Conservation (phyloP, 2,329 filamentous ascomycete genomes). For the Whalleya microplaca region DNA sequence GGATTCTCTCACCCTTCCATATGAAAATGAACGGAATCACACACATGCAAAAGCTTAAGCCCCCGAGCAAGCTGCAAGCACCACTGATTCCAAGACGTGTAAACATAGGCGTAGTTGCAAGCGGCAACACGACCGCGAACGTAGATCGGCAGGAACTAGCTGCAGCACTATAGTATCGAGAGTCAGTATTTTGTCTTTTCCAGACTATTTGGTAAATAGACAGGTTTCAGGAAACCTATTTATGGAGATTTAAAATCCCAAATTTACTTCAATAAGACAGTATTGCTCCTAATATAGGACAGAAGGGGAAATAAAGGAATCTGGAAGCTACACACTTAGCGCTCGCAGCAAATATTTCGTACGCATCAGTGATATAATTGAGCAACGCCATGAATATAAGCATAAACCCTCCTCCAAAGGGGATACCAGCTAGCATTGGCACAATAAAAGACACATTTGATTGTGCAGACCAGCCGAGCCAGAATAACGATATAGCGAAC, state of each 20-base stretch:
- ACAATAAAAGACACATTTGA: slow-evolving; percentile 53
- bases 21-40: slow-evolving; percentile 57
- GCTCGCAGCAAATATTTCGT: slow-evolving; percentile 64
- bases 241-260: too few species aligned
- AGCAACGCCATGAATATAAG: slow-evolving; percentile 65
- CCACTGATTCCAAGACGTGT: slow-evolving; percentile 49
- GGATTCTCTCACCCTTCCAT: slow-evolving; percentile 58
- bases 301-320: too few species aligned
- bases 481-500: slow-evolving; percentile 59
- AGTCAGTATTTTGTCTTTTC: too few species aligned
- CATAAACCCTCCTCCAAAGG: slow-evolving; percentile 65
- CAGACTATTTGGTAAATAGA: too few species aligned
- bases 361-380: slow-evolving; percentile 70
- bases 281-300: too few species aligned
- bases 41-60: slow-evolving; percentile 54
- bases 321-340: too few species aligned
- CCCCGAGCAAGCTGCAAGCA: slow-evolving; percentile 57
- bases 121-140: slow-evolving; percentile 59
- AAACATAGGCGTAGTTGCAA: slow-evolving; percentile 58
- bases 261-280: too few species aligned
- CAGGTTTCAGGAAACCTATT: too few species aligned
- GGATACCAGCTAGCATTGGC: slow-evolving; percentile 62
- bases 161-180: too few species aligned
- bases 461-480: slow-evolving; percentile 64
- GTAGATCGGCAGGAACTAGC: slow-evolving; percentile 53